A percentile compares a stretch with the other conserved stretches of the same genome.
phyloP scores from a whole-genome alignment of 2,329 filamentous ascomycete genomes.

The Colletotrichum costaricense region DNA sequence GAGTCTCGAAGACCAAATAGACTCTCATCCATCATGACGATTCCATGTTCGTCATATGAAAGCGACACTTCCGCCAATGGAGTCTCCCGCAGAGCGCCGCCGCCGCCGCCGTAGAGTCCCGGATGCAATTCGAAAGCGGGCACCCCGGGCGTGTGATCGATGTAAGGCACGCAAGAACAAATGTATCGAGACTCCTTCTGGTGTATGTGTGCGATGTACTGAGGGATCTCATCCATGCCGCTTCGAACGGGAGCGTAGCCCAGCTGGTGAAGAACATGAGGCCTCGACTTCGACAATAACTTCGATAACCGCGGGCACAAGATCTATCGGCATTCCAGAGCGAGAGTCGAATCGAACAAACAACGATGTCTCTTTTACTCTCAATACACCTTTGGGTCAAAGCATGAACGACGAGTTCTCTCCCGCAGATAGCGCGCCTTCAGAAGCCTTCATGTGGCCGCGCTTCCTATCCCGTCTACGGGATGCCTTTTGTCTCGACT shows the following conservation, averaged over 20 bases:
- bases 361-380: not conserved
- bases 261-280: not conserved
- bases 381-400: not conserved
- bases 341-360: not conserved
- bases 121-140: constrained; percentile 48
- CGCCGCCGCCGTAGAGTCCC: constrained; percentile 42
- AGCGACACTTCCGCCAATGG: constrained; percentile 3
- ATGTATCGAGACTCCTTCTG: constrained; percentile 43
- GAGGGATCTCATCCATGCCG: constrained; percentile 39
- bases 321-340: not conserved
- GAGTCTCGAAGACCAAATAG: not conserved
- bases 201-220: constrained; percentile 44
- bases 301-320: not conserved
- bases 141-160: constrained; percentile 46
- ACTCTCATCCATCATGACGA: not conserved
- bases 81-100: constrained; percentile 16
- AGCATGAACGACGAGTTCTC: constrained; percentile 9
- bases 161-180: constrained; percentile 50
- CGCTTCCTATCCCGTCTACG: constrained; percentile 40
- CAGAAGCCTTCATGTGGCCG: constrained; percentile 43
- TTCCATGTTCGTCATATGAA: not conserved
- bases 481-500: constrained; percentile 43
- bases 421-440: constrained; percentile 25
- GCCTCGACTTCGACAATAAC: constrained; percentile 11
- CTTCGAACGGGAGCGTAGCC: constrained; percentile 31